phyloP scores from a whole-genome alignment of 108 stramenopile species.

The Phaeodactylum tricornutum region DNA sequence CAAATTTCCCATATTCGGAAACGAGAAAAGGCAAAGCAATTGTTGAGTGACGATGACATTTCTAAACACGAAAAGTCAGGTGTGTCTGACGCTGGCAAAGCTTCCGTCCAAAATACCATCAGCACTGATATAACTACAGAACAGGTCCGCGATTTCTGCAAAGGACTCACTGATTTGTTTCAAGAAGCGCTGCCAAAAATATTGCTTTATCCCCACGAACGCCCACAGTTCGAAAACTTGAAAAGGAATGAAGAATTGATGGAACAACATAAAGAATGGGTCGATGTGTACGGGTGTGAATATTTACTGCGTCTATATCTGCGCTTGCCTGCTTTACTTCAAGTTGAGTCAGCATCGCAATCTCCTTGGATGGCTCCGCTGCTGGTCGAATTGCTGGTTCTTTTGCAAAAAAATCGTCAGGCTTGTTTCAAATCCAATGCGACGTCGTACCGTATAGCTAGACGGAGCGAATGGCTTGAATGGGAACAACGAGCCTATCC shows the following conservation, averaged over 20 bases:
- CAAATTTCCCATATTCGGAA: conserved; percentile 1
- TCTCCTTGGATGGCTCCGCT: conserved; percentile 4
- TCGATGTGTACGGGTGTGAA: conserved; percentile 58
- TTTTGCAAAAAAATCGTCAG: conserved; percentile 49
- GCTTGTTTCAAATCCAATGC: conserved; percentile 41
- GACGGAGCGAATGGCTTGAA: too few relatives aligned
- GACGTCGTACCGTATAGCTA: too few relatives aligned
- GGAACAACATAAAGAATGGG: conserved; percentile 1
- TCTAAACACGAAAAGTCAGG: too few relatives aligned
- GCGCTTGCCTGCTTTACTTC: conserved; percentile 39
- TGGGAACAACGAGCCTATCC: too few relatives aligned
- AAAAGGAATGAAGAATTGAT: conserved; percentile 1
- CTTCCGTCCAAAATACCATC: too few relatives aligned
- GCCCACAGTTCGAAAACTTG: conserved; percentile 43
- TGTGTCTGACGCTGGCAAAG: too few relatives aligned
- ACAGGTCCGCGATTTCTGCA: conserved; percentile 37
- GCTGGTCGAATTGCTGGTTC: conserved; percentile 26
- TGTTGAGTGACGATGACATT: too few relatives aligned
- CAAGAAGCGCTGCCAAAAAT: conserved; percentile 50
- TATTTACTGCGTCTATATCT: conserved; percentile 55
- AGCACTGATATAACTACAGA: too few relatives aligned
- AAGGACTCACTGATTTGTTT: conserved; percentile 39
- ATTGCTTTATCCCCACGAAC: conserved; percentile 57
- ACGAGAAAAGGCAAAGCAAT: too few relatives aligned
- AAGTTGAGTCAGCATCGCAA: conserved; percentile 4